A percentile compares a stretch with the other conserved stretches of the same genome.
Conservation (phyloP, 306 rosid genomes). For the Adenanthera pavonina region DNA sequence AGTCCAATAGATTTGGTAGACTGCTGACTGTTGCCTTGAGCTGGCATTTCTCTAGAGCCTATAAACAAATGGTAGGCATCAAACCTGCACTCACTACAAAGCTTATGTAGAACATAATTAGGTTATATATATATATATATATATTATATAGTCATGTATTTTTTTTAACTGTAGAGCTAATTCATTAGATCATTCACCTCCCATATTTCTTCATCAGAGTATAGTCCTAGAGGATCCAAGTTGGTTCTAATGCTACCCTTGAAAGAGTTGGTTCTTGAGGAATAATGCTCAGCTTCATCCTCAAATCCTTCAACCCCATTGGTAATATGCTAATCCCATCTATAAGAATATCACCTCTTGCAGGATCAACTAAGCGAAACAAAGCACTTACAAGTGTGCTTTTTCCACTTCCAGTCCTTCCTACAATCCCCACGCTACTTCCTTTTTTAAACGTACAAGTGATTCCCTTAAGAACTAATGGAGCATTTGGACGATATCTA, state of each 20-base stretch:
- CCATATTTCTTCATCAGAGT: neutral
- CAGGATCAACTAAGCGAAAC: conserved; percentile 75
- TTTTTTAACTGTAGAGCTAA: neutral
- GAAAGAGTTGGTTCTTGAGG: neutral
- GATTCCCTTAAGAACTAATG: conserved; percentile 68
- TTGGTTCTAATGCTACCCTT: conserved; percentile 7
- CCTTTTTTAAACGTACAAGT: conserved; percentile 68
- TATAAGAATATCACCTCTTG: conserved; percentile 54
- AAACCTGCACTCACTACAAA: neutral
- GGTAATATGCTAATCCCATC: conserved; percentile 67
- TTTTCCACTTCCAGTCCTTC: conserved; percentile 81
- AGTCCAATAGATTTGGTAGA: neutral
- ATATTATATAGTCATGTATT: too few species aligned
- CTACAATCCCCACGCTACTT: conserved; percentile 69
- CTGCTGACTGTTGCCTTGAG: neutral
- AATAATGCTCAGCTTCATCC: conserved; percentile 8
- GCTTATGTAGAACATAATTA: neutral
- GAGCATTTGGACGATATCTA: conserved; percentile 63
- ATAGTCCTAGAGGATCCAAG: conserved; percentile 2
- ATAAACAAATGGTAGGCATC: neutral
- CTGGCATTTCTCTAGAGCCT: conserved; percentile 16
- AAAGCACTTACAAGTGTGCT: conserved; percentile 76
- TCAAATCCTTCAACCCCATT: conserved; percentile 63
- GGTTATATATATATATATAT: too few species aligned
- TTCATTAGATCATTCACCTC: neutral